Conservation (phyloP, 2,329 filamentous ascomycete species). For the Berkeleyomyces rouxiae region DNA sequence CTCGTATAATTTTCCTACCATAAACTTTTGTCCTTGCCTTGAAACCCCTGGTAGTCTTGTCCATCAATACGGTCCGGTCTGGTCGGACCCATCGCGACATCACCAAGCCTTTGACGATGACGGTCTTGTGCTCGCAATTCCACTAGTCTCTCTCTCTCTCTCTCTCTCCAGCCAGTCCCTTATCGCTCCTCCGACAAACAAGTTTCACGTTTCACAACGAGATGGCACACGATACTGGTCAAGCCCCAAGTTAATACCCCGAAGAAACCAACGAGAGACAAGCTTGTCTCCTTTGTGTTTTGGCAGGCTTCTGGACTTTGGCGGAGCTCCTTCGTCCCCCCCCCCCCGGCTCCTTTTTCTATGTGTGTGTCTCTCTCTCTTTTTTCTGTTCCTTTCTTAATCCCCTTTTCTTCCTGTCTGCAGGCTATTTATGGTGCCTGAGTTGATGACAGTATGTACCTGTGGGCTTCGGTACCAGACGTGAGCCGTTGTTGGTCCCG, state of each 20-base stretch:
- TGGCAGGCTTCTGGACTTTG: not conserved
- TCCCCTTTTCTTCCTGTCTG: too few species aligned
- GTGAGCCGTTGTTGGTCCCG: too few species aligned
- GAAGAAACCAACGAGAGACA: not conserved
- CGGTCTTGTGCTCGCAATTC: not conserved
- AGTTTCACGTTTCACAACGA: not conserved
- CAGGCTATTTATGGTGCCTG: too few species aligned
- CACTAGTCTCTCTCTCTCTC: not conserved
- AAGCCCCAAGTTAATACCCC: not conserved
- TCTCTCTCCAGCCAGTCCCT: not conserved
- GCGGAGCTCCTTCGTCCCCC: not conserved
- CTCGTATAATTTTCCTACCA: not conserved
- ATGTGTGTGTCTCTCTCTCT: not conserved
- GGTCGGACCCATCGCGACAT: not conserved
- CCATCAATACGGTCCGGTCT: not conserved
- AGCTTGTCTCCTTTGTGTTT: not conserved
- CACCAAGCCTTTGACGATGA: not conserved
- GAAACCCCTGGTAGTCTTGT: not conserved
- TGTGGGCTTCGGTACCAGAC: too few species aligned
- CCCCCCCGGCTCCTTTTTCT: too few species aligned
- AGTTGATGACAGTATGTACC: too few species aligned
- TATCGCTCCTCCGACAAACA: not conserved
- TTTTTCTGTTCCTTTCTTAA: not conserved
- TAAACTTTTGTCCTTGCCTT: not conserved
- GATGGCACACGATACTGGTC: not conserved